A percentile compares a stretch with the other conserved stretches of the same genome.
Evolutionary conservation across 176 grass and related monocot species (phyloP).

Genomic region (Sorghum bicolor): Sorghum_bicolor_NCBIv3 NC_012879.2:3025501-3026000

Average conservation of each 20-base stretch:
- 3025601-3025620: neutral
- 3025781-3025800: neutral
- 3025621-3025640: neutral
- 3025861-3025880: neutral
- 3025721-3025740: constrained; percentile 71
- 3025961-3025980: neutral
- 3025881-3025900: neutral
- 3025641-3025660: constrained; percentile 42
- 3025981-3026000: neutral
- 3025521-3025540: neutral
- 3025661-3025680: constrained; percentile 74
- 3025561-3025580: constrained; percentile 8
- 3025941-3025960: neutral
- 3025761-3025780: constrained; percentile 30
- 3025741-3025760: constrained; percentile 49
- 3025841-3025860: neutral
- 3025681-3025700: constrained; percentile 70
- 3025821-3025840: neutral
- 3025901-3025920: neutral
- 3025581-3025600: neutral
- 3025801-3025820: neutral
- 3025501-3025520: neutral
- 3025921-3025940: neutral
- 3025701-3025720: constrained; percentile 84
- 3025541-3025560: neutral